Evolutionary conservation across 495 filamentous ascomycete species (phyloP).

Genomic region (Hypoxylon trugodes): DNA sequence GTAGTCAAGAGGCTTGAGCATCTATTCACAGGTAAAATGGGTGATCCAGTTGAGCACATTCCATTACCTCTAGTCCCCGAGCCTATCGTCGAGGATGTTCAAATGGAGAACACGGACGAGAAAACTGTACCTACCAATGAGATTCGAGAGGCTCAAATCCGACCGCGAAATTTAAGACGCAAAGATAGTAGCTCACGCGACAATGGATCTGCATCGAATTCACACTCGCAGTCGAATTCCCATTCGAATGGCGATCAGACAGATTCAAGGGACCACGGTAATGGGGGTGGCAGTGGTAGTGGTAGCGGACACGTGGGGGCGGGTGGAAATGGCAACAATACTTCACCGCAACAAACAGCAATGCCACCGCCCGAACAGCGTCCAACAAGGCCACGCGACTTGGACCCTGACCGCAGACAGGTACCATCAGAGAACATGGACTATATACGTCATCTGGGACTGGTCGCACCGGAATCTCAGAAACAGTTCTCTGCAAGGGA

Average conservation of each 20-base stretch:
- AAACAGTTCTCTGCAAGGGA: slow-evolving; percentile 49
- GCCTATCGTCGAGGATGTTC: slow-evolving; percentile 64
- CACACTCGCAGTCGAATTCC: slow-evolving; percentile 45
- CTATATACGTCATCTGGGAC: slow-evolving; percentile 75
- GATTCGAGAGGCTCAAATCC: slow-evolving; percentile 51
- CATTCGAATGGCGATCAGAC: slow-evolving; percentile 52
- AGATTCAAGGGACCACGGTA: slow-evolving; percentile 50
- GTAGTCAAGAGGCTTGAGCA: slow-evolving; percentile 77
- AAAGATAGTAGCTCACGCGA: slow-evolving; percentile 47
- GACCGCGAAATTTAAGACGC: slow-evolving; percentile 33
- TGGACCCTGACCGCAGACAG: slow-evolving; percentile 73
- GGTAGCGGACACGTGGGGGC: slow-evolving; percentile 38
- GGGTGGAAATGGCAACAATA: slow-evolving; percentile 41
- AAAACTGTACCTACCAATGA: slow-evolving; percentile 38
- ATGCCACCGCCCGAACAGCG: slow-evolving; percentile 65
- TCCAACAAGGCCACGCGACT: slow-evolving; percentile 74
- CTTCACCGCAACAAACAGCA: slow-evolving; percentile 54
- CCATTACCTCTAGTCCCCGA: slow-evolving; percentile 52
- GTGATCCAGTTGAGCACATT: slow-evolving; percentile 41
- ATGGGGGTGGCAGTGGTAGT: slow-evolving; percentile 44
- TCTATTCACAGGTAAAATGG: slow-evolving; percentile 76
- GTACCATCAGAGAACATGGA: slow-evolving; percentile 75
- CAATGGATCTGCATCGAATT: slow-evolving; percentile 35
- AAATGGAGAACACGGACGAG: slow-evolving; percentile 52
- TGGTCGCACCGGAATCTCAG: slow-evolving; percentile 59